A percentile compares a stretch with the other conserved stretches of the same genome.
Evolutionary conservation across 2,329 filamentous ascomycete species (phyloP).

Genomic region (Penicillium sp.): DNA sequence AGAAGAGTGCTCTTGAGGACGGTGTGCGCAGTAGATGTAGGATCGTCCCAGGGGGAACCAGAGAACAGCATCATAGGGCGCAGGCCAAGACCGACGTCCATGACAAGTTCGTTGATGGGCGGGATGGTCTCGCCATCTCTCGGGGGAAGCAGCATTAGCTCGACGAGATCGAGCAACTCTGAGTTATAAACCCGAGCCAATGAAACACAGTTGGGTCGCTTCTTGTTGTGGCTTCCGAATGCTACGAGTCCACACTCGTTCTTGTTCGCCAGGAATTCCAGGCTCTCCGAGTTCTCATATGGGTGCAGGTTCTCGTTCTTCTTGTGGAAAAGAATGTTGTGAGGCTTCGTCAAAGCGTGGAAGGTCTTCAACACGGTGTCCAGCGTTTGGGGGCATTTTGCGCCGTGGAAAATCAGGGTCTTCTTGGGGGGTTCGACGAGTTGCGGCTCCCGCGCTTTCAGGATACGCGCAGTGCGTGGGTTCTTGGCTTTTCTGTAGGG

Average conservation of each 20-base stretch:
- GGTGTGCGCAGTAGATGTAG: constrained; percentile 75
- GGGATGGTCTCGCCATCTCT: constrained; percentile 49
- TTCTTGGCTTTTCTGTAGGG: constrained; percentile 65
- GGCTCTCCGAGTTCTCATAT: constrained; percentile 82
- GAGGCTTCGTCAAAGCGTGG: constrained; percentile 77
- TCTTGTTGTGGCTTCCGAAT: constrained; percentile 86
- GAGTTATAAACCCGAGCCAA: constrained; percentile 78
- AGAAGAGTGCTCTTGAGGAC: constrained; percentile 82
- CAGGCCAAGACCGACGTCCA: constrained; percentile 68
- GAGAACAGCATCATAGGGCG: constrained; percentile 91
- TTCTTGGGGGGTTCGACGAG: constrained; percentile 85
- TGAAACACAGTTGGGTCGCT: constrained; percentile 88
- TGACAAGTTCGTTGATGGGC: constrained; percentile 58
- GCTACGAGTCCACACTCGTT: constrained; percentile 87
- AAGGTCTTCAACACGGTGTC: constrained; percentile 84
- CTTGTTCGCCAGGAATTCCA: constrained; percentile 95
- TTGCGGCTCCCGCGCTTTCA: constrained; percentile 91
- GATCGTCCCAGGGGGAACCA: constrained; percentile 82
- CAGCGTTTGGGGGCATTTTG: constrained; percentile 76
- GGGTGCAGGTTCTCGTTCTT: constrained; percentile 89
- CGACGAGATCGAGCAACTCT: constrained; percentile 92
- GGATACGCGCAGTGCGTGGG: constrained; percentile 89
- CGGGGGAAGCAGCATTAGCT: constrained; percentile 77
- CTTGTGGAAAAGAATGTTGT: constrained; percentile 90
- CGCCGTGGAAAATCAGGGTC: constrained; percentile 85